Base-by-base conservation (phyloP, 352 stramenopile species). In the Plasmopara muralis region DNA sequence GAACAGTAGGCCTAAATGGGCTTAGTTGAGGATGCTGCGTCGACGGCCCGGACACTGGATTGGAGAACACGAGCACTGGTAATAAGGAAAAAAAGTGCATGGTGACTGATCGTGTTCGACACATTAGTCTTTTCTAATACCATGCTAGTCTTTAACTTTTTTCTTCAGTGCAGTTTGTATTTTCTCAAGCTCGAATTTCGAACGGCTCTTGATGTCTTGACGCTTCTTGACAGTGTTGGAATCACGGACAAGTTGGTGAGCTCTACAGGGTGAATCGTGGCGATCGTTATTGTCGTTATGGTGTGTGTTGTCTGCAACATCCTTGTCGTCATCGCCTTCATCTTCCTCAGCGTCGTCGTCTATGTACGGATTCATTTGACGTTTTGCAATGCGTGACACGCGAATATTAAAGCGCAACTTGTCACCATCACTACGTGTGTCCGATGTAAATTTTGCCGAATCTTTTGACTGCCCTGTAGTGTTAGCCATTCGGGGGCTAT, bases 381-480 rank as follows among this genome's bases (percentile, higher is more conserved):
- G 70, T 3, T 69, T 74, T 47, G 83, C 66, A 9, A 48, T 66
- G 30, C 61, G 60, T 8, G 62, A 70, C n/a, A 90, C 73, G 50
- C 83, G 78, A 15, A 90, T 68, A 50, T 93, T 93, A 69, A 80
- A 90, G 30, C 74, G 74, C 44, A 70, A 48, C 46, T 86, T 87
- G 47, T 91, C 78, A 7, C 85, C 69, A 33, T 66, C 42, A 9
- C 62, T 77, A 30, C 79, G 77, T 9, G 64, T 65, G 37, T 83
- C 64, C 1, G 66, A 64, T 9, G 71, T 55, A 13, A 73, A 44
- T 4, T 57, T 43, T 1, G 47, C 45, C 15, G 69, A 53, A 37
- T 68, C 57, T 20, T 74, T 62, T 9, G 34, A 9, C 25, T 62
- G 60, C 9, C 63, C 72, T 39, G 14, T 66, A 51, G 47, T 10